Percentiles rank a stretch among this genome's conserved stretches.
Conservation (phyloP, 352 stramenopile genomes). For the Lagenidium sp. region DNA sequence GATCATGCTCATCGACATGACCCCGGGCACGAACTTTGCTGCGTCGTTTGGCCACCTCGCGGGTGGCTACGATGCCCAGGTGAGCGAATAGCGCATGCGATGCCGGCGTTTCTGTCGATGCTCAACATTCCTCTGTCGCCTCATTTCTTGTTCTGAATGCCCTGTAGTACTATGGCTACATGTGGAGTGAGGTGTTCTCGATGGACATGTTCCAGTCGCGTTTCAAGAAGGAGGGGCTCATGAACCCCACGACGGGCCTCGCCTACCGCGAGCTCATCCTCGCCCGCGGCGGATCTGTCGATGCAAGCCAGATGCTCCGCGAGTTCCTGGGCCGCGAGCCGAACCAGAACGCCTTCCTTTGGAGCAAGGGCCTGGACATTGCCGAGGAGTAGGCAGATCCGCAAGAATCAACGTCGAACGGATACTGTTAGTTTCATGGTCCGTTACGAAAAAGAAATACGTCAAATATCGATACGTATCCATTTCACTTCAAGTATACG, state of each 20-base stretch:
- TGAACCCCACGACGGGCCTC: constrained; percentile 73
- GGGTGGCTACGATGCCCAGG: constrained; percentile 52
- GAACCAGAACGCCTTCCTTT: constrained; percentile 75
- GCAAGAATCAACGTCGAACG: too few relatives aligned
- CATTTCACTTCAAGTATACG: too few relatives aligned
- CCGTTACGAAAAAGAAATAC: too few relatives aligned
- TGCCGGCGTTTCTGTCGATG: too few relatives aligned
- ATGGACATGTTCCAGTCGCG: constrained; percentile 87
- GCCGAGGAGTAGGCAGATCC: too few relatives aligned
- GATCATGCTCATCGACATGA: constrained; percentile 87
- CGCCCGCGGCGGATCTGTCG: constrained; percentile 67
- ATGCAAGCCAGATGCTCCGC: constrained; percentile 70
- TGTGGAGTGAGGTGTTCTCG: constrained; percentile 87
- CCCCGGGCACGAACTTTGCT: constrained; percentile 74
- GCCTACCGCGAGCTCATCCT: constrained; percentile 84
- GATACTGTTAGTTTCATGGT: too few relatives aligned
- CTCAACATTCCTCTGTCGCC: too few relatives aligned
- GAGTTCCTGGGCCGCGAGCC: constrained; percentile 75
- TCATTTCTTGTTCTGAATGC: too few relatives aligned
- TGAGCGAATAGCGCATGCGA: constrained; percentile 10
- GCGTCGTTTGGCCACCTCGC: constrained; percentile 79
- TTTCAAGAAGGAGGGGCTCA: constrained; percentile 79
- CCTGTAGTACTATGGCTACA: constrained; percentile 78
- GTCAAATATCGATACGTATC: too few relatives aligned
- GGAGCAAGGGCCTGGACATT: constrained; percentile 63